Evolutionary conservation across 2,329 filamentous ascomycete species (phyloP), one percentile per base, ranked within the genome.

Genomic region (Hypoxylon sp.): DNA sequence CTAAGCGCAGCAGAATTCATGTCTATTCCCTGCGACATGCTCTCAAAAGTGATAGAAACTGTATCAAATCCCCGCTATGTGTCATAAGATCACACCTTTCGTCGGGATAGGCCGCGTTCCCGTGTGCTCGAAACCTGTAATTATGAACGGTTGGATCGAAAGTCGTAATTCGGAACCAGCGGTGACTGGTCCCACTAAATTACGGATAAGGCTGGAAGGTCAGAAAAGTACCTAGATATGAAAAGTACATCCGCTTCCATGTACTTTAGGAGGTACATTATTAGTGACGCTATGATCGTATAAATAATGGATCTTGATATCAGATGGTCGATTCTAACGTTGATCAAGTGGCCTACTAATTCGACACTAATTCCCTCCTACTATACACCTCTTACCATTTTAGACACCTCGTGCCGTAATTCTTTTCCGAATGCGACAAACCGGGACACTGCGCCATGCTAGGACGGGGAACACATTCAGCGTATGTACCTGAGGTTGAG

Each of bases 1-100:
- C 85, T 85, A 61, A 94, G 80, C 56, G 87, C 65, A 32, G 74
- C 61, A 19, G 73, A 71, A 50, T 75, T 78, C 77, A 79, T 79
- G 39, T 74, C 73, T 55, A 69, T 62, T 47, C 67, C 67, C 21
- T 73, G 69, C 37, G 71, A 62, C 74, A 75, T 76, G 39, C 39
- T 73, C 65, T 51, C 6, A 37, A 35, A 29, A 60, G 27, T 63
- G 55, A 37, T 27, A 47, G 39, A 47, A 67, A 39, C 32, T 60
- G 42, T 47, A 52, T 8, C 46, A 32, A 48, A 39, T 48, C 50
- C 58, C 59, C 46, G 15, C 56, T 70, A 55, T 62, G 52, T 65
- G 59, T 64, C 62, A 62, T 57, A 27, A 57, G 17, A 50, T 65
- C 46, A 39, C 24, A 61, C 15, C 55, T 62, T 19, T 66, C 50